Evolutionary conservation across 345 rosid species (phyloP).

Genomic region (Ceriops tagal): DNA sequence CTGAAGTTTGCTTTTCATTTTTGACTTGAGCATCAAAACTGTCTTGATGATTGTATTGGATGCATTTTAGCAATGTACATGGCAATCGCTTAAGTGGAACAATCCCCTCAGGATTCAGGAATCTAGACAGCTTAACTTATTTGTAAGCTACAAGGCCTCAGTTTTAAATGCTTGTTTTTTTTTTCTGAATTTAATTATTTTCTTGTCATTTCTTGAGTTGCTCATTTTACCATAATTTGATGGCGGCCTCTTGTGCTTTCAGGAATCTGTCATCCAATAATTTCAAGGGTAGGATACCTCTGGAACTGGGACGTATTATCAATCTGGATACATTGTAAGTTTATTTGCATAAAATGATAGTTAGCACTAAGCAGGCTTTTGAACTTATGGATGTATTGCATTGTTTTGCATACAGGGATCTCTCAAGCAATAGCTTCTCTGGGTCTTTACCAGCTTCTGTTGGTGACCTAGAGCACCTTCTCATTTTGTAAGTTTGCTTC

Average conservation of each 20-base stretch:
- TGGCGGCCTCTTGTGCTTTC: neutral
- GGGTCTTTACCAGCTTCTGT: conserved; percentile 72
- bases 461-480: conserved; percentile 92
- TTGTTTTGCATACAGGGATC: conserved; percentile 50
- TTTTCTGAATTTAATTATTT: neutral
- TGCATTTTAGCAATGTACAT: conserved; percentile 61
- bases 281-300: conserved; percentile 71
- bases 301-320: conserved; percentile 70
- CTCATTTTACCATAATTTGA: neutral
- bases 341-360: neutral
- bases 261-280: conserved; percentile 78
- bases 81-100: conserved; percentile 76
- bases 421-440: conserved; percentile 71
- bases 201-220: neutral
- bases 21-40: neutral
- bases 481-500: conserved; percentile 50
- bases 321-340: conserved; percentile 88
- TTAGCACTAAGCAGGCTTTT: neutral
- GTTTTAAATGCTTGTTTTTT: neutral
- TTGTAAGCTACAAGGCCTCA: conserved; percentile 45
- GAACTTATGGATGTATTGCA: neutral
- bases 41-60: neutral
- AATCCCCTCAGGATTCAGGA: conserved; percentile 68
- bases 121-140: conserved; percentile 80
- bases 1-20: neutral